Evolutionary conservation across 495 filamentous ascomycete genomes (phyloP), one percentile per base, ranked within the genome.

Genomic region (Diplogelasinospora grovesii): DNA sequence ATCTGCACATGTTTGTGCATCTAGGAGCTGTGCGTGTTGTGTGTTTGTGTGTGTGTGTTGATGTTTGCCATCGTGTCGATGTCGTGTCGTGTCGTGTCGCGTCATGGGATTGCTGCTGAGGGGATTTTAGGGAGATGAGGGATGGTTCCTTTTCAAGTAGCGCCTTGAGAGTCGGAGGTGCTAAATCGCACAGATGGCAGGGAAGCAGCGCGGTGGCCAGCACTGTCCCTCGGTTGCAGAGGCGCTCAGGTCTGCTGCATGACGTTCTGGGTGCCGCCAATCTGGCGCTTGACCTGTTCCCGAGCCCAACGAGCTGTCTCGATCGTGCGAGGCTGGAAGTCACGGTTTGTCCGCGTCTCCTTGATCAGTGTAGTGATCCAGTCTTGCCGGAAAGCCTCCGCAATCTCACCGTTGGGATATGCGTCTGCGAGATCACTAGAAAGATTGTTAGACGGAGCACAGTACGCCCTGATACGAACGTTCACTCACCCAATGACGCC

Each of bases 251-350:
- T 66, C 45, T 69, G 63, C 19, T 55, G 56, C 66, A 73, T 71
- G 41, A 69, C 59, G 24, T 52, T 56, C 42, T 68, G 54, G 18
- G 61, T 54, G 42, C 74, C 74, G 21, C 73, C 71, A 37, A 84
- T 77, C 61, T 98, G 92, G 48, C 86, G 81, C 74, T 95, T 95
- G 57, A 97, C 88, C 56, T 95, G 88, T 69, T 97, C 93, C 25
- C 92, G 82, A 43, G 92, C 88, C 92, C 92, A 98, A 36, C 92
- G 83, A 53, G 92, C 92, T 14, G 90, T 97, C 21, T 96, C 89
- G 45, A 87, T 81, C 5, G 92, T 97, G 36, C 89, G 85, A 13
- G 70, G 28, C 53, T 76, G 70, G 68, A 84, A 95, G 5, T 95
- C 87, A 22, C 83, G 79, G 71, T 90, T 96, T 22, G 75, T 68